Conservation (phyloP, 805 yeast genomes). For the Cyberlindnera euphorbiae region DNA sequence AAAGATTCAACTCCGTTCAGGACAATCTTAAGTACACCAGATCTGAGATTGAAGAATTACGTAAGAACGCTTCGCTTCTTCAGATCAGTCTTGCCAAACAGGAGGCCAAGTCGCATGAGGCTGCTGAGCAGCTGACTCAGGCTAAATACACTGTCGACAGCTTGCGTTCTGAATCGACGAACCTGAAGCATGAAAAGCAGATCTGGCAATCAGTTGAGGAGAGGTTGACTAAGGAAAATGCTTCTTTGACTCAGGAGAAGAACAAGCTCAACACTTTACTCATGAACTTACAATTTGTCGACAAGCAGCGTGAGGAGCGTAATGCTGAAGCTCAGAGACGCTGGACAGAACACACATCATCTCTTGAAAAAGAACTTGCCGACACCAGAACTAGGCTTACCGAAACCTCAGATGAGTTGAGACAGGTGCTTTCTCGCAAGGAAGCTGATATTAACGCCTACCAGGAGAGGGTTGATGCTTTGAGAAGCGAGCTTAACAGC, state of each 20-base stretch:
- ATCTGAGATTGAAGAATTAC: constrained; percentile 43
- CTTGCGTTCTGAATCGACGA: constrained; percentile 40
- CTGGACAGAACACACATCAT: constrained; percentile 43
- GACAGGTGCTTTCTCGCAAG: constrained; percentile 44
- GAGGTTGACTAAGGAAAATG: constrained; percentile 48
- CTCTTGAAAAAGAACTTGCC: constrained; percentile 44
- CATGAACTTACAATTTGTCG: constrained; percentile 53
- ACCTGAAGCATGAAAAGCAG: constrained; percentile 50
- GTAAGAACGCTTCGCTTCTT: constrained; percentile 32
- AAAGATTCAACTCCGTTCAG: constrained; percentile 40
- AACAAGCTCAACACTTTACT: constrained; percentile 52
- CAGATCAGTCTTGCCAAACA: constrained; percentile 41
- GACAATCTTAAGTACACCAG: constrained; percentile 36
- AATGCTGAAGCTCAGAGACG: constrained; percentile 46
- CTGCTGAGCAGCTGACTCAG: constrained; percentile 52
- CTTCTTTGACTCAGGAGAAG: constrained; percentile 52
- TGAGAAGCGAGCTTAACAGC: constrained; percentile 40
- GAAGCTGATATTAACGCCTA: constrained; percentile 53
- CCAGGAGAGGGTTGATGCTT: constrained; percentile 56
- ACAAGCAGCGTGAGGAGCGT: constrained; percentile 55
- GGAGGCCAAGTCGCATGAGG: constrained; percentile 44
- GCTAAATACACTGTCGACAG: constrained; percentile 42
- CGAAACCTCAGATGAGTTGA: constrained; percentile 47
- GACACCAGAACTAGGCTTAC: constrained; percentile 41
- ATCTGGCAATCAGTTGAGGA: constrained; percentile 45